Evolutionary conservation across 139 green algal species (phyloP).

Genomic region (Zygnema cylindricum): DNA sequence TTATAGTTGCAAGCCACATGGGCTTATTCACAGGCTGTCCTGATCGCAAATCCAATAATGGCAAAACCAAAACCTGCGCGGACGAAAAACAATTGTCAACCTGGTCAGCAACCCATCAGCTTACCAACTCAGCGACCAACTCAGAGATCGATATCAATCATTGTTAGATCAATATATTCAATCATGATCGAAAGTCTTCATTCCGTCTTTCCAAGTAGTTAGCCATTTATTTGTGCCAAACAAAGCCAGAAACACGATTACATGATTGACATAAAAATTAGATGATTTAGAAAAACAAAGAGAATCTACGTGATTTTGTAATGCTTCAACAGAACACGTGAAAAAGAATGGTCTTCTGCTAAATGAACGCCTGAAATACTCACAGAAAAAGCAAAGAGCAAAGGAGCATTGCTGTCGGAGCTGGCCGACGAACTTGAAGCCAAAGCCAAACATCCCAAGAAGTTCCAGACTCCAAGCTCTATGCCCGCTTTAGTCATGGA

Average conservation of each 20-base stretch:
- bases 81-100: background rate
- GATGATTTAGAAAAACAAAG: conserved; percentile 3
- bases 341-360: background rate
- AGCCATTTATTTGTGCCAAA: too few species aligned
- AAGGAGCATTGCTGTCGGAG: background rate
- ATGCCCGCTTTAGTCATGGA: background rate
- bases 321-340: background rate
- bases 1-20: conserved; percentile 11
- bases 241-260: too few species aligned
- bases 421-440: background rate
- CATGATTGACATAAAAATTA: background rate
- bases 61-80: background rate
- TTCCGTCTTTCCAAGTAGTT: too few species aligned
- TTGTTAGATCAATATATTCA: background rate
- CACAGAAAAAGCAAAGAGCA: conserved; percentile 22
- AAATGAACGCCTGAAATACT: background rate
- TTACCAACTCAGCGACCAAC: background rate
- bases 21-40: conserved; percentile 1
- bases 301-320: background rate
- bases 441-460: background rate
- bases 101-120: too few species aligned
- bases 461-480: background rate
- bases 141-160: background rate
- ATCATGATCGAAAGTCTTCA: too few species aligned
- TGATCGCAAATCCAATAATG: background rate